These are phyloP conservation scores for Trametes gibbosa DNA, from an alignment of 768 basidiomycete species.

Conservation along the genomic window DNA sequence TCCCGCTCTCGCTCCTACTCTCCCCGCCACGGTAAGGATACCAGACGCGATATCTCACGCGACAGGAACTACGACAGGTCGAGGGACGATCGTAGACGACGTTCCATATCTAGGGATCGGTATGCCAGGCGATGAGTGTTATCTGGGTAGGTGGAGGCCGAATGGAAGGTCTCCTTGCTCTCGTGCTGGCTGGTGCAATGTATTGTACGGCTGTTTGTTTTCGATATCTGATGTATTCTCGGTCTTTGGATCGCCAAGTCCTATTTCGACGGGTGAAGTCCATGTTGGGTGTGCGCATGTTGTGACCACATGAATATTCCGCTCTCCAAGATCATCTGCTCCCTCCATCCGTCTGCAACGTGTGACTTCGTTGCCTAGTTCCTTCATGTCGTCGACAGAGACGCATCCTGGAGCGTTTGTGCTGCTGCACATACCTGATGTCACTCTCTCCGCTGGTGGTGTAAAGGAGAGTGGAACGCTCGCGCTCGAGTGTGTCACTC, in stretches of 20 bases:
- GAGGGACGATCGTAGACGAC: constrained; percentile 13
- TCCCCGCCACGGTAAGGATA: constrained; percentile 11
- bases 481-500: constrained; percentile 61
- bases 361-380: too few species aligned
- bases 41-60: constrained; percentile 15
- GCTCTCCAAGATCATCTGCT: too few species aligned
- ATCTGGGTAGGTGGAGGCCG: background rate
- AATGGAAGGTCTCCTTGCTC: constrained; percentile 14
- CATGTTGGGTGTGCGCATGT: background rate
- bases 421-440: constrained; percentile 51
- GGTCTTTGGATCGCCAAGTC: constrained; percentile 3
- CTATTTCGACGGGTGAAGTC: background rate
- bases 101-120: constrained; percentile 20
- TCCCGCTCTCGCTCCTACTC: constrained; percentile 15
- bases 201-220: background rate
- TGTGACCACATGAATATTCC: constrained; percentile 3
- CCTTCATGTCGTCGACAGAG: background rate
- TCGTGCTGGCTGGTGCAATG: background rate
- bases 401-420: constrained; percentile 42
- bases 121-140: constrained; percentile 18
- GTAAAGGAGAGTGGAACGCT: constrained; percentile 41
- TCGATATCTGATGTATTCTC: background rate
- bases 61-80: constrained; percentile 14
- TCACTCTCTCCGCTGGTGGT: constrained; percentile 38
- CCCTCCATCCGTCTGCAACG: too few species aligned